These are phyloP conservation scores for Acanthamoeba triangularis DNA, from an alignment of 208 protist genomes.

Conservation along the genomic window DNA sequence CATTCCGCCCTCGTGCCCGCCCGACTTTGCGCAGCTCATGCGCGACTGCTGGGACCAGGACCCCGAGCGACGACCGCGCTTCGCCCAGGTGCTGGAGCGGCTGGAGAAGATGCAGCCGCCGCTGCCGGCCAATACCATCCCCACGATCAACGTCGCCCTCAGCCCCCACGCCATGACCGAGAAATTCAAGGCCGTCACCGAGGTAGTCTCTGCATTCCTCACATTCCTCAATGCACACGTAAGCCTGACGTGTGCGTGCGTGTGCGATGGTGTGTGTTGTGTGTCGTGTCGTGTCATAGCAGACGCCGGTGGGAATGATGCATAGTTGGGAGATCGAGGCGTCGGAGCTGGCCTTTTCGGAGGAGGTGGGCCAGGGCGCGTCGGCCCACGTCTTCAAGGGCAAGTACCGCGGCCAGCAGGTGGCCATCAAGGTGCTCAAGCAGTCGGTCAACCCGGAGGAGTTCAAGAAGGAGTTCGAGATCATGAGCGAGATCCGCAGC, in stretches of 20 bases:
- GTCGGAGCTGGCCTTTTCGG: constrained; percentile 43
- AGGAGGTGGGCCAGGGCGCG: constrained; percentile 16
- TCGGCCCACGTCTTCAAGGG: constrained; percentile 45
- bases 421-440: constrained; percentile 73
- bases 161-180: constrained; percentile 24
- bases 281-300: neutral
- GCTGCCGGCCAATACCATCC: neutral
- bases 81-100: constrained; percentile 23
- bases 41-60: constrained; percentile 67
- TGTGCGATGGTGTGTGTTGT: too few relatives aligned
- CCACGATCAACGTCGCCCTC: neutral
- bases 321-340: constrained; percentile 63
- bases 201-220: neutral
- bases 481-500: constrained; percentile 65
- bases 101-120: constrained; percentile 16
- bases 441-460: constrained; percentile 31
- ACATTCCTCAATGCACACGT: neutral
- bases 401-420: constrained; percentile 54
- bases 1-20: constrained; percentile 29
- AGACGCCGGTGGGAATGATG: neutral
- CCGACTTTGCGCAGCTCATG: constrained; percentile 64
- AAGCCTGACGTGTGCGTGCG: neutral
- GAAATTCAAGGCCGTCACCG: neutral
- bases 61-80: neutral
- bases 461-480: constrained; percentile 69